Conservation (phyloP, 139 green algal species). For the Chlamydomonas applanata region DNA sequence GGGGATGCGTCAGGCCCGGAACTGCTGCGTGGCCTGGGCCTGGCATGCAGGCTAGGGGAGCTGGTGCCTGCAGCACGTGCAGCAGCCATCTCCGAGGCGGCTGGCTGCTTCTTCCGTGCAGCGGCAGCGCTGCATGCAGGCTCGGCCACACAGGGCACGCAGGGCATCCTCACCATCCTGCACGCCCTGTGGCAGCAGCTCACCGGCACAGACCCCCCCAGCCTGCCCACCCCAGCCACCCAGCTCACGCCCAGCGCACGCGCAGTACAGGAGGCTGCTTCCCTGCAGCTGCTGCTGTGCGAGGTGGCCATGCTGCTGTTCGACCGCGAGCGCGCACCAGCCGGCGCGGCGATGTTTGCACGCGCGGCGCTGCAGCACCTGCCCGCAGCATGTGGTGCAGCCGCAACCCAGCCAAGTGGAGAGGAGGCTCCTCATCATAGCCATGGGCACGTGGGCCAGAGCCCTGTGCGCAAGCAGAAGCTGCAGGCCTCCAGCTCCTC, state of each 20-base stretch:
- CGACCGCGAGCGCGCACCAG: slow-evolving; percentile 35
- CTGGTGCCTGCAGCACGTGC: not conserved
- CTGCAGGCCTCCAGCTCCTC: not conserved
- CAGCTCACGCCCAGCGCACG: not conserved
- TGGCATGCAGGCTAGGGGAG: slow-evolving; percentile 24
- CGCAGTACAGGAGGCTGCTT: not conserved
- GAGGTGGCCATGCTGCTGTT: slow-evolving; percentile 51
- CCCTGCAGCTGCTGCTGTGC: slow-evolving; percentile 36
- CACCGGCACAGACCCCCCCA: not conserved
- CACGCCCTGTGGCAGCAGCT: slow-evolving; percentile 11
- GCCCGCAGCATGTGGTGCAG: slow-evolving; percentile 6
- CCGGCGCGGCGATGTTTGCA: slow-evolving; percentile 46
- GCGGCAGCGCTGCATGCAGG: slow-evolving; percentile 32
- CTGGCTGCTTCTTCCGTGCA: slow-evolving; percentile 50
- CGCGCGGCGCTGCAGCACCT: slow-evolving; percentile 34
- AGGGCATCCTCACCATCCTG: slow-evolving; percentile 11
- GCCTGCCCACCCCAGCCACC: not conserved
- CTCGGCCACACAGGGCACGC: not conserved
- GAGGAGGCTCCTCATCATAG: too few species aligned
- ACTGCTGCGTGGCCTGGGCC: slow-evolving; percentile 42
- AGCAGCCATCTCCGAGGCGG: slow-evolving; percentile 22
- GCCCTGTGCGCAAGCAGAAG: not conserved
- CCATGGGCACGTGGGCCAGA: too few species aligned
- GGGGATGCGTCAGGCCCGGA: slow-evolving; percentile 16
- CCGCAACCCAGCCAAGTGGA: not conserved